Conservation (phyloP, 139 green algal species). For the Nannochloris sp. region DNA sequence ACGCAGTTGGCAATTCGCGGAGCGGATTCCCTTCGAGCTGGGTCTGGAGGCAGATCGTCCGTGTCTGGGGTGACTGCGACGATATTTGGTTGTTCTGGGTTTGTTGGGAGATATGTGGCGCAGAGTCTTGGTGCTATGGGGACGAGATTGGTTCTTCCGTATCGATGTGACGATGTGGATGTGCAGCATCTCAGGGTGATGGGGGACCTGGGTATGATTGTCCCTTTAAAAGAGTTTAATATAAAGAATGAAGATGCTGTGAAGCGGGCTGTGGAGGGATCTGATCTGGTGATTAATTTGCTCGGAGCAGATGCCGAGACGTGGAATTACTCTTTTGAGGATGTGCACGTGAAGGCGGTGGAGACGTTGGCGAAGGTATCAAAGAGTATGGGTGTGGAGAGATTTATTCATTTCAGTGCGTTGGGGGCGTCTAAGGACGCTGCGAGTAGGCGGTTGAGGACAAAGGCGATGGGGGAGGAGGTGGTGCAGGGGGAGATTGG, state of each 20-base stretch:
- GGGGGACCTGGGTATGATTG: conserved; percentile 86
- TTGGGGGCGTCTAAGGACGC: conserved; percentile 56
- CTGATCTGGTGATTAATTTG: conserved; percentile 90
- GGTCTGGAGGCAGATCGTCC: conserved; percentile 53
- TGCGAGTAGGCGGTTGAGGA: conserved; percentile 53
- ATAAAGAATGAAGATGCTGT: conserved; percentile 70
- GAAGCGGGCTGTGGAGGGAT: conserved; percentile 45
- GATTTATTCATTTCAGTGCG: conserved; percentile 66
- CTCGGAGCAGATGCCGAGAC: conserved; percentile 82
- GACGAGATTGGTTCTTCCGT: conserved; percentile 74
- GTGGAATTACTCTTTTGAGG: conserved; percentile 84
- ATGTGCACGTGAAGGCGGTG: conserved; percentile 51
- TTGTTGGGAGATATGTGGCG: conserved; percentile 88
- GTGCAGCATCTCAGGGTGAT: conserved; percentile 84
- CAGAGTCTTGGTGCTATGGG: conserved; percentile 70
- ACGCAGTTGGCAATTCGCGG: conserved; percentile 25
- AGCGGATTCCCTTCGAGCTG: conserved; percentile 25
- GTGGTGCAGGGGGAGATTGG: conserved; percentile 40
- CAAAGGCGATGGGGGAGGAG: conserved; percentile 66
- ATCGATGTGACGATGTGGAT: conserved; percentile 74
- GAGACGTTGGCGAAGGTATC: conserved; percentile 40
- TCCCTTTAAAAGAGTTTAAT: conserved; percentile 23
- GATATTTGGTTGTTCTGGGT: conserved; percentile 89
- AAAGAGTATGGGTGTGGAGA: conserved; percentile 39
- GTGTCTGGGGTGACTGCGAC: conserved; percentile 79